phyloP scores from a whole-genome alignment of 305 asterid genomes.

The Fraxinus albicans region DNA sequence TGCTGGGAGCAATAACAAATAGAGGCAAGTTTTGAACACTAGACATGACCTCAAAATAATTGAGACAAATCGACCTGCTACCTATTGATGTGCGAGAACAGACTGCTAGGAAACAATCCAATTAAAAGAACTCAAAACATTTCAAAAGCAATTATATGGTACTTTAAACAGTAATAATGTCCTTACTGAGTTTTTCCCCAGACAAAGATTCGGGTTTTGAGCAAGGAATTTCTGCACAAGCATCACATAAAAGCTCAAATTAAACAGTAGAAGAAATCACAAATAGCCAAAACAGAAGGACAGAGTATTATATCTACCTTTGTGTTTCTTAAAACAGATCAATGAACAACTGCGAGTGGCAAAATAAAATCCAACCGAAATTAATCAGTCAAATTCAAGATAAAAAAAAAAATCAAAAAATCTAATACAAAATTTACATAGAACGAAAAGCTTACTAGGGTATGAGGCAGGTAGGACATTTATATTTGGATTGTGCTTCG shows the following conservation, averaged over 20 bases:
- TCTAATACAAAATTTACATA: background rate
- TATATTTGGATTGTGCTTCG: constrained; percentile 69
- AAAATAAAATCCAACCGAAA: constrained; percentile 18
- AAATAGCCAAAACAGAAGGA: background rate
- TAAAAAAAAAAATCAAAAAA: background rate
- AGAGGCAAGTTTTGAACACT: background rate
- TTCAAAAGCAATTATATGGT: background rate
- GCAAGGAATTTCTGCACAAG: constrained; percentile 68
- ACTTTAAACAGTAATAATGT: background rate
- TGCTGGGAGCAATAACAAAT: background rate
- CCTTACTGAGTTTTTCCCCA: constrained; percentile 41
- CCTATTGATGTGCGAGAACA: background rate
- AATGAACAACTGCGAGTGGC: constrained; percentile 64
- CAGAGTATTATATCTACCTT: constrained; percentile 41
- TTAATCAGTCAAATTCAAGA: background rate
- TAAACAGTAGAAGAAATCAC: background rate
- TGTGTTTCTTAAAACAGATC: constrained; percentile 79
- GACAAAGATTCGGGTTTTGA: constrained; percentile 39
- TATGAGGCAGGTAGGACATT: constrained; percentile 72
- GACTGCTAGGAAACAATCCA: background rate
- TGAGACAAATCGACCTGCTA: background rate
- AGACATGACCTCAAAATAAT: background rate
- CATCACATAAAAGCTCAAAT: constrained; percentile 17
- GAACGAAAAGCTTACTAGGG: constrained; percentile 53
- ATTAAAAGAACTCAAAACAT: background rate